These are phyloP conservation scores for Diaporthe sp. DNA, from an alignment of 2,329 filamentous ascomycete genomes.

Conservation along the genomic window DNA sequence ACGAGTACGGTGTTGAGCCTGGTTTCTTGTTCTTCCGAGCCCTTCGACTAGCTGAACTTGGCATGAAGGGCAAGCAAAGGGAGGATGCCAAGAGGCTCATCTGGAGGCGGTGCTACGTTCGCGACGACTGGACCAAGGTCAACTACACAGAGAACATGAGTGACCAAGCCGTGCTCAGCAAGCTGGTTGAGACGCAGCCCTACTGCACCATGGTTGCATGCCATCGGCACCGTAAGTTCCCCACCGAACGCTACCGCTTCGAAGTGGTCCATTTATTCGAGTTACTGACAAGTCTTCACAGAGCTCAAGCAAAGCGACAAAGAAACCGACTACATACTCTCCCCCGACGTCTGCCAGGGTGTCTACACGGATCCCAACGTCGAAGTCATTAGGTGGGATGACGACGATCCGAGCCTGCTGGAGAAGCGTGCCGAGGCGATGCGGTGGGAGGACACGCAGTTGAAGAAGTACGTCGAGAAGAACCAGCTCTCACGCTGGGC, in stretches of 20 bases:
- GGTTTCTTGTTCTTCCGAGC: slow-evolving; percentile 80
- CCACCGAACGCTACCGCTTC: neutral
- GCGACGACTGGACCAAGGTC: slow-evolving; percentile 85
- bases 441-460: slow-evolving; percentile 74
- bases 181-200: slow-evolving; percentile 73
- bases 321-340: slow-evolving; percentile 56
- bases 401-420: slow-evolving; percentile 71
- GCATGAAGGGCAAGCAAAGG: slow-evolving; percentile 64
- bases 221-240: slow-evolving; percentile 70
- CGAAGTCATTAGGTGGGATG: slow-evolving; percentile 60
- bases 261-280: slow-evolving; percentile 31
- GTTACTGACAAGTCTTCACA: slow-evolving; percentile 42
- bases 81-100: slow-evolving; percentile 72
- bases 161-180: slow-evolving; percentile 73
- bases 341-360: slow-evolving; percentile 65
- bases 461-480: slow-evolving; percentile 74
- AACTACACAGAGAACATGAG: slow-evolving; percentile 82
- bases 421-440: slow-evolving; percentile 78
- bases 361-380: slow-evolving; percentile 72
- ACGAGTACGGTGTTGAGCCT: slow-evolving; percentile 62
- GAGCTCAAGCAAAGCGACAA: slow-evolving; percentile 49
- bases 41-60: slow-evolving; percentile 68
- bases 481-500: slow-evolving; percentile 78
- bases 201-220: slow-evolving; percentile 75
- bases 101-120: slow-evolving; percentile 87